Base-by-base conservation (phyloP, 2,329 filamentous ascomycete species). In the Rutstroemia sp. region DNA sequence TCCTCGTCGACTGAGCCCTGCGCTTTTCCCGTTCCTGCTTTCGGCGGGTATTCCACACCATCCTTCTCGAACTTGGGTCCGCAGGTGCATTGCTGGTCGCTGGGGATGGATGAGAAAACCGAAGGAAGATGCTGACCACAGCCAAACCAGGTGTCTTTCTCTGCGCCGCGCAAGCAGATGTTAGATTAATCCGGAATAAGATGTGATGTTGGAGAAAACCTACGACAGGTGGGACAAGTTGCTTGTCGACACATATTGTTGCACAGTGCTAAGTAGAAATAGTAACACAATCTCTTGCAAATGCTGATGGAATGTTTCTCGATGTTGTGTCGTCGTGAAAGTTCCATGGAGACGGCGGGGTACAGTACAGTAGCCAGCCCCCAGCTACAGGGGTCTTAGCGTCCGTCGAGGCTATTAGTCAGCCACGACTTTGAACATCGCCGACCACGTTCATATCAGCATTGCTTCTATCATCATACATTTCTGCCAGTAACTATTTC, bases 41-140 rank as follows among this genome's bases (percentile, higher is more conserved):
- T 78, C n/a, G 79, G 78, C 38, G 80, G 79, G 63, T 81, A 83
- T 63, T 74, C 63, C 60, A 75, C 74, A 38, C 77, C 78, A 23
- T 76, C 73, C 49, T 73, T 73, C 64, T 78, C 75, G 58, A 79
- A 73, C 63, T 76, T 77, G 0, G 65, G 65, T 60, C 73, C 72
- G 67, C 81, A 84, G 42, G 71, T 74, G 68, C 81, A 84, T 70
- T 80, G 75, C 48, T 82, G 69, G 5, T 73, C 69, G 17, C 72
- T 69, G 2, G 78, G 73, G 21, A 83, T 68, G 7, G 65, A 64
- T 63, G 78, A 74, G 74, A 84, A 78, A 52, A 84, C 79, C 3
- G 67, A 63, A 2, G 77, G 69, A 53, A 80, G 68, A 68, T 82
- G 76, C 55, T 68, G 69, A 49, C 77, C 77, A 65, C 78, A 80